phyloP scores from a whole-genome alignment of 2,329 filamentous ascomycete genomes.

The Fusarium sp. region DNA sequence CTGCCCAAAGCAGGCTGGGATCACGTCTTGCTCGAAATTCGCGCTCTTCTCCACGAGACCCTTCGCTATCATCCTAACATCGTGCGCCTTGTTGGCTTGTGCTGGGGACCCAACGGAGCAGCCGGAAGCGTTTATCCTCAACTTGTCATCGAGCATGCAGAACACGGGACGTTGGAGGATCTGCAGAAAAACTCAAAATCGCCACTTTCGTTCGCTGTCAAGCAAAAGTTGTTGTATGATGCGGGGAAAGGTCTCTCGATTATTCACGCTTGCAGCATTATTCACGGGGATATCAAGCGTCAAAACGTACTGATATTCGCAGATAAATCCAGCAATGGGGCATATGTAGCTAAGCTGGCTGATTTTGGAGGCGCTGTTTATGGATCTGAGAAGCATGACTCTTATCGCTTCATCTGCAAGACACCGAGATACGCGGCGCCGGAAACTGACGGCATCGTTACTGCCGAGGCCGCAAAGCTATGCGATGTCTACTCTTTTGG shows the following conservation, averaged over 20 bases:
- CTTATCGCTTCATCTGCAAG: slow-evolving; percentile 7
- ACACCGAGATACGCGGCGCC: neutral
- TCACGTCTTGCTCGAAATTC: neutral
- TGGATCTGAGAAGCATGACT: neutral
- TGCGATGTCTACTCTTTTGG: neutral
- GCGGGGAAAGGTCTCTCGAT: neutral
- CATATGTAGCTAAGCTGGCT: neutral
- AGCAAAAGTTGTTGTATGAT: neutral
- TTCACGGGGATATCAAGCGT: neutral
- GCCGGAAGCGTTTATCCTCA: neutral
- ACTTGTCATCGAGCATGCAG: neutral
- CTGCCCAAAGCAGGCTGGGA: slow-evolving; percentile 3
- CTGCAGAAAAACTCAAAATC: neutral
- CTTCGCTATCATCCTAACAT: neutral
- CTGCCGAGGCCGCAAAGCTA: neutral
- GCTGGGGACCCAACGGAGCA: neutral
- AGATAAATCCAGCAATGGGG: neutral
- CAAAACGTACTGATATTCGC: neutral
- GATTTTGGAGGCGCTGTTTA: neutral
- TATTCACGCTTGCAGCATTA: neutral
- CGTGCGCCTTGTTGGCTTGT: neutral
- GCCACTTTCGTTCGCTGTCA: neutral
- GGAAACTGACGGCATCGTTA: neutral
- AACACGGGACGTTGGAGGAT: neutral
- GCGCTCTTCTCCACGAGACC: neutral